Evolutionary conservation across 768 basidiomycete species (phyloP).

Genomic region (Trametes coccinea): DNA sequence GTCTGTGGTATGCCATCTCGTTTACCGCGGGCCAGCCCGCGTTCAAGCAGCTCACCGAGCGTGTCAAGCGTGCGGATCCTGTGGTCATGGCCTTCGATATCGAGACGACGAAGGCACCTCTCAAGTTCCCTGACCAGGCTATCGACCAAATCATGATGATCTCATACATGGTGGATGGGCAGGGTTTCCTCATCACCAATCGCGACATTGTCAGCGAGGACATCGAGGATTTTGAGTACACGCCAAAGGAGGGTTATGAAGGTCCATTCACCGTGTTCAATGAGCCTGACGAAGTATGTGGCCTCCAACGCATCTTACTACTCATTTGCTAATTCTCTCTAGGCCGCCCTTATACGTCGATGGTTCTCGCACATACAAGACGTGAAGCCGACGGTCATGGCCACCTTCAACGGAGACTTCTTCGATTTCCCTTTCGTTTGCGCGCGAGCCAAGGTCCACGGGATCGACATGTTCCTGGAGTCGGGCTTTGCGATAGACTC

Average conservation of each 20-base stretch:
- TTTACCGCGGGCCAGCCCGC: constrained; percentile 79
- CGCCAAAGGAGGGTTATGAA: constrained; percentile 96
- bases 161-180: constrained; percentile 98
- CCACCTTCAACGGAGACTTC: constrained; percentile 98
- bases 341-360: constrained; percentile 79
- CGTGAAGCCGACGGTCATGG: constrained; percentile 94
- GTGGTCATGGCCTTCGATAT: constrained; percentile 99
- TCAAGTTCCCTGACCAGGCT: constrained; percentile 95
- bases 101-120: constrained; percentile 98
- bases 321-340: background rate
- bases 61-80: constrained; percentile 97
- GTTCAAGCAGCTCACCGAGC: constrained; percentile 70
- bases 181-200: constrained; percentile 96
- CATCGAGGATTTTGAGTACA: constrained; percentile 98
- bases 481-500: constrained; percentile 89
- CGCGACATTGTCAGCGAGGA: constrained; percentile 96
- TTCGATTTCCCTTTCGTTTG: constrained; percentile 99
- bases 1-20: constrained; percentile 93
- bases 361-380: constrained; percentile 96
- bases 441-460: constrained; percentile 80
- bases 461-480: constrained; percentile 95
- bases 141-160: constrained; percentile 99
- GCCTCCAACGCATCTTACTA: background rate
- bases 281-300: constrained; percentile 81
- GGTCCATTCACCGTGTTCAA: constrained; percentile 97